Conservation (phyloP, 352 stramenopile species). For the Pythium apleroticum region DNA sequence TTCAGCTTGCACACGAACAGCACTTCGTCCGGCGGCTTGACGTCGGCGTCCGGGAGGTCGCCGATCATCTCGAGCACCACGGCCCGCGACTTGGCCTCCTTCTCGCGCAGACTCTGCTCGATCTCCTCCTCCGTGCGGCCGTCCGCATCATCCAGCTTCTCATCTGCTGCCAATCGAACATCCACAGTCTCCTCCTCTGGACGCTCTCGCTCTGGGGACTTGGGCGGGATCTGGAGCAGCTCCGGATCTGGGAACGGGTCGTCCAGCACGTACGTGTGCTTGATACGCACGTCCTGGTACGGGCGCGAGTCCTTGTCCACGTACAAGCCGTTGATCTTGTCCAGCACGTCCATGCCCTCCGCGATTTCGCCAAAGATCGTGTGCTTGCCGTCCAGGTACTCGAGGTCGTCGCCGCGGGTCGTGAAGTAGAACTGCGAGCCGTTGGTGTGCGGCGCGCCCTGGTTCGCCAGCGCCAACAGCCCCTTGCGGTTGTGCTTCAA, state of each 20-base stretch:
- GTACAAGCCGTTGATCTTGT: slow-evolving; percentile 94
- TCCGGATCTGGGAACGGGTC: slow-evolving; percentile 82
- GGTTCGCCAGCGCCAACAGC: slow-evolving; percentile 84
- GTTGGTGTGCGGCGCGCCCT: slow-evolving; percentile 65
- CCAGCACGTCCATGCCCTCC: slow-evolving; percentile 94
- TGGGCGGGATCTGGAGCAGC: slow-evolving; percentile 67
- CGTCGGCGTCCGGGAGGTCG: slow-evolving; percentile 96
- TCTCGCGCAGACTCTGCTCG: slow-evolving; percentile 84
- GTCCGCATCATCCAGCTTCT: slow-evolving; percentile 78
- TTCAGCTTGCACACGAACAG: slow-evolving; percentile 99
- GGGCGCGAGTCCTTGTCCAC: slow-evolving; percentile 94
- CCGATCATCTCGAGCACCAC: slow-evolving; percentile 99
- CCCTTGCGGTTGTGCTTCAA: slow-evolving; percentile 59
- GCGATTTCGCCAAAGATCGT: slow-evolving; percentile 92
- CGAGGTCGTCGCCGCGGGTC: slow-evolving; percentile 84
- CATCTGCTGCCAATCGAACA: slow-evolving; percentile 86
- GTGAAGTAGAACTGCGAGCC: slow-evolving; percentile 98
- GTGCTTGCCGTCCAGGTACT: slow-evolving; percentile 90
- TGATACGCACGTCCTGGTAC: slow-evolving; percentile 97
- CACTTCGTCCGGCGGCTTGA: slow-evolving; percentile 97
- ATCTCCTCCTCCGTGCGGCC: slow-evolving; percentile 86
- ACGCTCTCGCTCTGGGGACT: slow-evolving; percentile 86
- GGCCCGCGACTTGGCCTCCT: slow-evolving; percentile 93
- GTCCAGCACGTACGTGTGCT: slow-evolving; percentile 89
- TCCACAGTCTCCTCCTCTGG: slow-evolving; percentile 92